These are phyloP conservation scores for Yamadazyma atmosphaerica DNA, from an alignment of 1,139 yeast genomes.

Conservation along the genomic window DNA sequence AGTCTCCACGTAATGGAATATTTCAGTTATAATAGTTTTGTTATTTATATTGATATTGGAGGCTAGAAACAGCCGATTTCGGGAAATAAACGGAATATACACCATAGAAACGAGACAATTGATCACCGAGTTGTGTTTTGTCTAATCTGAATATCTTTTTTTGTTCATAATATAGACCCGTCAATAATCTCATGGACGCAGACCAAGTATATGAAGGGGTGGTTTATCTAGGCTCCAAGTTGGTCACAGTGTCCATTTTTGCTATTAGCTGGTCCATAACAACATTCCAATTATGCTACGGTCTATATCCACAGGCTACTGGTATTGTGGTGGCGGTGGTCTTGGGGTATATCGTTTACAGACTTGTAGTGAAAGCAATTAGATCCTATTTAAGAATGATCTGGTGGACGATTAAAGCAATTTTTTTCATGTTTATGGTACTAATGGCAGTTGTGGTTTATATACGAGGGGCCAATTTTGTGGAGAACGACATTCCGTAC, in stretches of 20 bases:
- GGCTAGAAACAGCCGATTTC: too few relatives aligned
- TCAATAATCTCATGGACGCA: too few relatives aligned
- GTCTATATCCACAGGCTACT: constrained; percentile 12
- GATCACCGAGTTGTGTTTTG: too few relatives aligned
- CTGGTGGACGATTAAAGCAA: constrained; percentile 21
- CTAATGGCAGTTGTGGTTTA: constrained; percentile 17
- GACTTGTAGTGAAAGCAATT: constrained; percentile 8
- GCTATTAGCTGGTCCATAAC: constrained; percentile 10
- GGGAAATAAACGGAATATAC: too few relatives aligned
- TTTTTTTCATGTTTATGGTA: constrained; percentile 13
- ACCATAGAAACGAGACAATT: too few relatives aligned
- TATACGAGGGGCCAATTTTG: constrained; percentile 21
- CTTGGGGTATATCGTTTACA: constrained; percentile 13
- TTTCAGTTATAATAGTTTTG: not conserved
- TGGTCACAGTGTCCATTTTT: constrained; percentile 12
- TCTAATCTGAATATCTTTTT: too few relatives aligned
- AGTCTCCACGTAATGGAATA: not conserved
- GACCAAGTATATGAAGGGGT: constrained; percentile 1
- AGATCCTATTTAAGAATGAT: constrained; percentile 27
- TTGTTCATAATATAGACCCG: too few relatives aligned
- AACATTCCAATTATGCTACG: constrained; percentile 7
- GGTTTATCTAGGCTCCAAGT: constrained; percentile 1
- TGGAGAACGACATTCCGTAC: constrained; percentile 20
- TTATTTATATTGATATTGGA: too few relatives aligned
- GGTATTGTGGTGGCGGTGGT: constrained; percentile 4